Evolutionary conservation across 169 alveolate genomes (phyloP), one percentile per base, ranked within the genome.

Genomic region (Cryptosporidium parvum): DNA sequence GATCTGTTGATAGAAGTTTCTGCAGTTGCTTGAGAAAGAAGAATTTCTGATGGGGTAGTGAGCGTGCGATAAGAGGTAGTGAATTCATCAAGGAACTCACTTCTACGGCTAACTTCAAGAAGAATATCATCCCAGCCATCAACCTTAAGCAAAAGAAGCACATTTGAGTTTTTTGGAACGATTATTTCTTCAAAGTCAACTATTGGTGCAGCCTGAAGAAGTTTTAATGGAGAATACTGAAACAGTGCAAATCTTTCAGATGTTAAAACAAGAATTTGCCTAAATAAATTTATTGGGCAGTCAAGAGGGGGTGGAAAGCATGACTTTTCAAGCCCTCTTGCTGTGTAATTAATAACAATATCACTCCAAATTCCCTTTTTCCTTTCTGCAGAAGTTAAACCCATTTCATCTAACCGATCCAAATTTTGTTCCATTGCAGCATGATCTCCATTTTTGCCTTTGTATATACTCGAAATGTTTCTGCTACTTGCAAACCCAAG

Each of bases 221-320:
- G 70, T 37, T 80, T 80, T 23, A 80, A 39, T 2, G 89, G 89
- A 2, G 89, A 62, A 65, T 80, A 65, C 62, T 80, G 89, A 62
- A 62, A 80, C 23, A 80, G 31, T 18, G 89, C 89, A 62, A 80
- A 62, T 44, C 89, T 80, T 48, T 80, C 89, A 31, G 89, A 62
- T 44, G 89, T 80, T 45, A 80, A 62, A 42, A 80, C 89, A 29
- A 80, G 75, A 42, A 80, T 80, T 23, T 80, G 89, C 44, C 89
- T 80, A 44, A 80, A 80, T 44, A 80, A 14, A 26, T 65, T 80
- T 6, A 62, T 62, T 59, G 86, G 86, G 39, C 80, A 80, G 35
- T 80, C 89, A 8, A 80, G 75, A n/a, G 89, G 89, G n/a, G 89
- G 89, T 12, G 89, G 89, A 65, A 80, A 80, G 62, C 89, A 80